Base-by-base conservation (phyloP, 768 basidiomycete genomes). In the Psilocybe tampanensis region DNA sequence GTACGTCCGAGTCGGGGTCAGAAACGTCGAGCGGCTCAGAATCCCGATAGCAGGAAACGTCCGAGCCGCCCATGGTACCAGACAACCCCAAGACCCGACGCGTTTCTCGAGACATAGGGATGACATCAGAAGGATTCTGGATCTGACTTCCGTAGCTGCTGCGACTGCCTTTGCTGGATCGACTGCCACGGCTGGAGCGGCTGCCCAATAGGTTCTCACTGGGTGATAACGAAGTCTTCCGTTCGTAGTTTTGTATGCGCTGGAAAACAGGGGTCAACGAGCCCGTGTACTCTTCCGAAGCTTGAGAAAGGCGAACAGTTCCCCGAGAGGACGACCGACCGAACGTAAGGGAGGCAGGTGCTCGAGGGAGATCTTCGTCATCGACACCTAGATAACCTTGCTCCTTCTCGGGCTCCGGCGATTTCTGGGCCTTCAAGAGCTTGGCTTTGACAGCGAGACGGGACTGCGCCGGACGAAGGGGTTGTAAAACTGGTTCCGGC, bases 1-100 rank as follows among this genome's bases (percentile, higher is more conserved):
- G 90, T n/a, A 92, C 89, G 63, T 94, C 90, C 1, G 86, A 89
- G 67, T 91, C 86, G 0, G 82, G 87, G 64, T 90, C 86, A 8
- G 81, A 82, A 2, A 73, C 76, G 34, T 87, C 81, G 11, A 59
- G 21, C 6, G 36, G 36, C 18, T 77, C 79, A 15, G 73, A 73
- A 52, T 76, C 78, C 1, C 68, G 70, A 48, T 79, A 80, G 23
- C 64, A 72, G 21, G 80, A 80, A 3, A 75, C 76, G 47, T 81
- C 75, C 0, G 82, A 84, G 1, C 82, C 82, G 9, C 89, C 89
- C 74, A 91, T 80, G 0, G 88, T 90, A 0, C 88, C 89, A 13
- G 75, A 72, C 70, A 89, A 79, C 0, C 88, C 86, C 17, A 90
- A 72, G n/a, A 75, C 76, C 42, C 80, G 80, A 61, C 83, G 78